phyloP scores from a whole-genome alignment of 805 yeast genomes.

The Pichia pseudocactophila region DNA sequence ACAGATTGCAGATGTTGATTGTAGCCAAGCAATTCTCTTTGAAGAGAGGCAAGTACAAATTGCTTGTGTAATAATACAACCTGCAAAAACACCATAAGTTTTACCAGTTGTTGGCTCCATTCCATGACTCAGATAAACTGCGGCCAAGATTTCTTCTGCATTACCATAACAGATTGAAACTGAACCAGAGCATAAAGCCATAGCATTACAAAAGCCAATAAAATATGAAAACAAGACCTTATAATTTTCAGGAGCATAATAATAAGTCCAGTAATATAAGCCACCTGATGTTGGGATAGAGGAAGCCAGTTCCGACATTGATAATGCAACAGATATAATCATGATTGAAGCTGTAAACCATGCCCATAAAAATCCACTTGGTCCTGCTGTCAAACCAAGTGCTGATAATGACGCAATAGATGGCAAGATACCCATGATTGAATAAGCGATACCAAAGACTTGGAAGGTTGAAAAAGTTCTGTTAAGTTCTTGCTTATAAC shows the following conservation, averaged over 20 bases:
- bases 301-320: slow-evolving; percentile 59
- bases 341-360: slow-evolving; percentile 54
- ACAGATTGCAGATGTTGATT: slow-evolving; percentile 46
- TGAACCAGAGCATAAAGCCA: slow-evolving; percentile 57
- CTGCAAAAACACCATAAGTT: slow-evolving; percentile 59
- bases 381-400: slow-evolving; percentile 51
- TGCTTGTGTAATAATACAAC: slow-evolving; percentile 45
- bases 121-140: slow-evolving; percentile 42
- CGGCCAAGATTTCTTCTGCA: slow-evolving; percentile 49
- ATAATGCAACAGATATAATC: slow-evolving; percentile 48
- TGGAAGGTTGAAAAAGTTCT: slow-evolving; percentile 54
- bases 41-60: slow-evolving; percentile 49
- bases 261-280: slow-evolving; percentile 57
- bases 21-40: slow-evolving; percentile 46
- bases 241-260: slow-evolving; percentile 49
- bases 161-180: slow-evolving; percentile 67
- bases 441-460: slow-evolving; percentile 63
- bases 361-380: slow-evolving; percentile 61
- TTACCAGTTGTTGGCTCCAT: slow-evolving; percentile 44
- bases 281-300: slow-evolving; percentile 75
- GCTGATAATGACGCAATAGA: slow-evolving; percentile 49
- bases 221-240: slow-evolving; percentile 49
- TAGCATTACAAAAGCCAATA: slow-evolving; percentile 59
- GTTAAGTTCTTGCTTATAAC: slow-evolving; percentile 60
- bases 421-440: slow-evolving; percentile 65